phyloP scores from a whole-genome alignment of 805 yeast genomes.

The Candida hispaniensis region DNA sequence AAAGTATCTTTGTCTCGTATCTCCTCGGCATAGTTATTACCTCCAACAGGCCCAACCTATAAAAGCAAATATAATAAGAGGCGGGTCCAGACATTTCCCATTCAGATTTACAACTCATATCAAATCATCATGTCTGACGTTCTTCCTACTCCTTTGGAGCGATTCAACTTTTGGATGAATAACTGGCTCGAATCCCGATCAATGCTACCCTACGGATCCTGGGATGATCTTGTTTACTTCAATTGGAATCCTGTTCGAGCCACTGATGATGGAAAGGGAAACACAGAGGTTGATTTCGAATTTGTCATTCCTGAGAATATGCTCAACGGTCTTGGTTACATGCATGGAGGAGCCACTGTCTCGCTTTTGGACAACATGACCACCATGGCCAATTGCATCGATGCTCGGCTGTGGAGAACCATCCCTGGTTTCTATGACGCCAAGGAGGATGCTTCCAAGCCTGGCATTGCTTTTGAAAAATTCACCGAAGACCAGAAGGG shows the following conservation, averaged over 20 bases:
- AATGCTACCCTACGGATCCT: conserved; percentile 9
- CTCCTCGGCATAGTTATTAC: too few species aligned
- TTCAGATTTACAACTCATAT: too few species aligned
- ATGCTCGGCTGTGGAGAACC: conserved; percentile 15
- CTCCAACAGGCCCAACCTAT: too few species aligned
- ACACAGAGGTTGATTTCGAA: conserved; percentile 13
- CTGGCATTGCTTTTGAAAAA: conserved; percentile 7
- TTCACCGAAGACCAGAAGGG: conserved; percentile 12
- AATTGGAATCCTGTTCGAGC: conserved; percentile 8
- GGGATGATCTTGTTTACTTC: conserved; percentile 12
- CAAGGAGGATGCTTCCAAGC: conserved; percentile 11
- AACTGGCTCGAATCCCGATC: conserved; percentile 5
- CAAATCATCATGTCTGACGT: too few species aligned
- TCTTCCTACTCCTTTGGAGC: conserved; percentile 14
- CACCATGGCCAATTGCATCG: conserved; percentile 13
- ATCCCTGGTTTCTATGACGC: conserved; percentile 14
- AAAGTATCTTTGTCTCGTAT: too few species aligned
- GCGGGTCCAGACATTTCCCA: too few species aligned
- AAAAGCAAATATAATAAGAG: too few species aligned
- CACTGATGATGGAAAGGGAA: conserved; percentile 9
- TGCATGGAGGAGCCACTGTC: conserved; percentile 14
- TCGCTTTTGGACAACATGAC: conserved; percentile 15
- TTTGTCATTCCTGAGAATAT: conserved; percentile 11
- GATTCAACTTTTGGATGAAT: conserved; percentile 15
- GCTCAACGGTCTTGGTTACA: conserved; percentile 15